Conservation (phyloP, 2,329 filamentous ascomycete genomes). For the Paraphaeosphaeria sporulosa region DNA sequence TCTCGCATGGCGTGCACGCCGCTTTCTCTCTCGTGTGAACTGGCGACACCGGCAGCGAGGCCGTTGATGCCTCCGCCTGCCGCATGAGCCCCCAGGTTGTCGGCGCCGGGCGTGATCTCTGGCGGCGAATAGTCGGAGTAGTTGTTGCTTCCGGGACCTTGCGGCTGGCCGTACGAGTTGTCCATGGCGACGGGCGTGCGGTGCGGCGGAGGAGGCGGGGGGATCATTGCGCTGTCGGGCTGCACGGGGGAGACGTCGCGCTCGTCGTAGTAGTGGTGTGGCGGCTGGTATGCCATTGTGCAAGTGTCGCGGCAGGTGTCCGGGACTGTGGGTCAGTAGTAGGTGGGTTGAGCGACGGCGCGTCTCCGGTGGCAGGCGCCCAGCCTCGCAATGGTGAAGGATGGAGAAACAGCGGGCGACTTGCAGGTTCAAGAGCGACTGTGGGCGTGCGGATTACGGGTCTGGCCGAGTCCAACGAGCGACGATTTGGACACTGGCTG, state of each 20-base stretch:
- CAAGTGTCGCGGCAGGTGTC: neutral
- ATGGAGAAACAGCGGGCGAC: neutral
- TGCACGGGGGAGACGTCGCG: slow-evolving; percentile 32
- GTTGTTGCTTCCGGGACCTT: slow-evolving; percentile 35
- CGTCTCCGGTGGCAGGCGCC: slow-evolving; percentile 3
- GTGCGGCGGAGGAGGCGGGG: slow-evolving; percentile 46
- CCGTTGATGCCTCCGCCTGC: slow-evolving; percentile 71
- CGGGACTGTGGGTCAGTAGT: neutral
- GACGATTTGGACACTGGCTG: neutral
- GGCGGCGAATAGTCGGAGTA: slow-evolving; percentile 46
- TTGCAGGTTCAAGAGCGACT: neutral
- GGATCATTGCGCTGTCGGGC: slow-evolving; percentile 30
- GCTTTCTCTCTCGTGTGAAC: slow-evolving; percentile 66
- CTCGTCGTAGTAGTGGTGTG: slow-evolving; percentile 31
- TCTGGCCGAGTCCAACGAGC: neutral
- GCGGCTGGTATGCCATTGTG: slow-evolving; percentile 33
- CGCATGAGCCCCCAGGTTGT: slow-evolving; percentile 71
- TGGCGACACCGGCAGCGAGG: slow-evolving; percentile 71
- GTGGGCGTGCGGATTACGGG: neutral
- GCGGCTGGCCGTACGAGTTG: slow-evolving; percentile 28
- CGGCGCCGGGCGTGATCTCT: slow-evolving; percentile 66
- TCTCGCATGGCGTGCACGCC: slow-evolving; percentile 68
- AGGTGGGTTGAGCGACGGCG: slow-evolving; percentile 3
- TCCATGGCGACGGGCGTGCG: slow-evolving; percentile 37
- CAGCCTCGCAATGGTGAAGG: neutral